Evolutionary conservation across 2,329 filamentous ascomycete genomes (phyloP).

Genomic region (Fusarium euwallaceae): DNA sequence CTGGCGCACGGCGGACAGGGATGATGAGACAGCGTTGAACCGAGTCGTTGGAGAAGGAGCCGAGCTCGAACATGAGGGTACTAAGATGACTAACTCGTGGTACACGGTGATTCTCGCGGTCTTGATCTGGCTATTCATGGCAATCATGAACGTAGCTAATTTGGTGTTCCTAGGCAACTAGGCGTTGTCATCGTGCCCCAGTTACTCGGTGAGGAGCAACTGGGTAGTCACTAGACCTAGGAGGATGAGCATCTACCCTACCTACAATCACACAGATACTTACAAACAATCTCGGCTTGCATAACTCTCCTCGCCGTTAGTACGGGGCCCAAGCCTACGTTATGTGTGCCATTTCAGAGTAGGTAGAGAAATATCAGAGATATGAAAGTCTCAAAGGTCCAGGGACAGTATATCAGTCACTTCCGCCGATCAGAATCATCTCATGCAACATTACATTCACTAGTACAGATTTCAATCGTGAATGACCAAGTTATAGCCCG

Average conservation of each 20-base stretch:
- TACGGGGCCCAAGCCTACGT: background rate
- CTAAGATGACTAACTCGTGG: slow-evolving; percentile 82
- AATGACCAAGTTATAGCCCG: background rate
- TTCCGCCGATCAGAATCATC: background rate
- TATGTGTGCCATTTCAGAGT: background rate
- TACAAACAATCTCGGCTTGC: background rate
- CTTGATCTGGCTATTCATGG: slow-evolving; percentile 79
- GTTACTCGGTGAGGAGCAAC: background rate
- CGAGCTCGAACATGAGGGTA: slow-evolving; percentile 21
- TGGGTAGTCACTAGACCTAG: background rate
- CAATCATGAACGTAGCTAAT: slow-evolving; percentile 83
- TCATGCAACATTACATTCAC: background rate
- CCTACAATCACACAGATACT: background rate
- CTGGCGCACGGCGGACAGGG: slow-evolving; percentile 13
- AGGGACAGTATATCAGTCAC: too few species aligned
- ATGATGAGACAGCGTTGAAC: slow-evolving; percentile 23
- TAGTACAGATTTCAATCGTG: background rate
- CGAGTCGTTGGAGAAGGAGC: slow-evolving; percentile 6
- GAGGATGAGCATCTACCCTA: background rate
- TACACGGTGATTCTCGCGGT: slow-evolving; percentile 67
- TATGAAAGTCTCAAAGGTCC: background rate
- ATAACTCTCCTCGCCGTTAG: background rate
- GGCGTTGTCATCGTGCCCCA: background rate
- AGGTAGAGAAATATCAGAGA: background rate
- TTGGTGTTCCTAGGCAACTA: slow-evolving; percentile 61